Evolutionary conservation across 306 rosid species (phyloP), one percentile per base, ranked within the genome.

Genomic region (Erythrophleum fordii): DNA sequence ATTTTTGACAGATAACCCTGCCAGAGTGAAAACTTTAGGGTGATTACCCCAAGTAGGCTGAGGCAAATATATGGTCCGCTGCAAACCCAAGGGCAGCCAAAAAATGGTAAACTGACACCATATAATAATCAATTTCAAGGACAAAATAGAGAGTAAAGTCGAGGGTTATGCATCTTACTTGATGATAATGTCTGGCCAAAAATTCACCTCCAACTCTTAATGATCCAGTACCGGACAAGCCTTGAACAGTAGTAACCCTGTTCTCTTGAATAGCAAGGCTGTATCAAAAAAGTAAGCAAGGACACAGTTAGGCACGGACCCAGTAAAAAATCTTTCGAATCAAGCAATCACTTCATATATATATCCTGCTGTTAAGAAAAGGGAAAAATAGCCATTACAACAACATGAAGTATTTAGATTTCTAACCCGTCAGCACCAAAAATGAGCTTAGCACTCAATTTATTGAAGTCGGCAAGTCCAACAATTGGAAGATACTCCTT

Each of bases 21-120:
- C 92, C 37, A 94, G 80, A 77, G 81, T 81, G 81, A 94, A 94
- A 78, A 94, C 73, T 82, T 92, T 94, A 13, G 83, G 71, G 82
- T 94, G 98, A 83, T 94, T 94, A 39, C 98, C 98, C 98, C 98
- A 94, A 45, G 98, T 94, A 75, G 98, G 98, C 75, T 59, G 71
- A 76, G 98, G 97, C 79, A 94, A 85, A 83, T 88, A 92, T 85
- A 94, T 91, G 62, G 90, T 86, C 56, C 88, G 89, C 97, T 94
- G 97, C 76, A 87, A 72, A 66, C 61, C 44, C 76, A 22, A 62
- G 28, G 65, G 17, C 34, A 70, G 39, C 45, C 9, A 44, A 53
- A 16, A 76, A 72, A n/a, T n/a, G 41, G 71, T 52, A 53, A 69
- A 23, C 23, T 48, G 53, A 46, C 48, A 39, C 17, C 37, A 20